These are phyloP conservation scores for Tuber indicum DNA, from an alignment of 495 filamentous ascomycete genomes.

Conservation along the genomic window DNA sequence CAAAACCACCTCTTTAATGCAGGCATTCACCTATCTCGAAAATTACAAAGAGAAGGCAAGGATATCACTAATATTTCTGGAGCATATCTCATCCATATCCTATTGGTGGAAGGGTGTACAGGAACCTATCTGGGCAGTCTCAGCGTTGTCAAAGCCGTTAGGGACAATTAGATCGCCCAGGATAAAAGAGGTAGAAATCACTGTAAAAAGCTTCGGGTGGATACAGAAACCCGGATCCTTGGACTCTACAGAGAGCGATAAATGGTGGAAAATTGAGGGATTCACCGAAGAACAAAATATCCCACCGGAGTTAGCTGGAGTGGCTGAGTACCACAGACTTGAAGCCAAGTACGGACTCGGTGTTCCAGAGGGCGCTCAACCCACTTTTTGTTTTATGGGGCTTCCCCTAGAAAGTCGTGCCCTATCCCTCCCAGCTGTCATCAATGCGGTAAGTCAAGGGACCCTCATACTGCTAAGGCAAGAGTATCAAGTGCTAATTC, in stretches of 20 bases:
- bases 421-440: conserved; percentile 24
- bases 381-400: conserved; percentile 35
- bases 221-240: background rate
- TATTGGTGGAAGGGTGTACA: conserved; percentile 13
- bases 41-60: conserved; percentile 22
- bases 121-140: conserved; percentile 21
- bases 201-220: background rate
- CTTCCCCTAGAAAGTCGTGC: conserved; percentile 36
- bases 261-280: conserved; percentile 10
- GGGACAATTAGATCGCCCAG: background rate
- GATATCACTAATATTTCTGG: conserved; percentile 26
- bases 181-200: background rate
- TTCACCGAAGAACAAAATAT: background rate
- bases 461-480: conserved; percentile 33
- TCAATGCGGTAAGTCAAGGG: conserved; percentile 41
- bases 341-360: conserved; percentile 45
- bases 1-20: background rate
- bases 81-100: conserved; percentile 23
- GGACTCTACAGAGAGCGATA: background rate
- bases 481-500: background rate
- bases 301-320: conserved; percentile 9
- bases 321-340: conserved; percentile 31
- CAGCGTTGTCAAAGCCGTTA: background rate
- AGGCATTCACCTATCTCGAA: conserved; percentile 10
- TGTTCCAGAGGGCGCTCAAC: conserved; percentile 11